Conservation (phyloP, 2,329 filamentous ascomycete genomes). For the Botrytis hyacinthi region DNA sequence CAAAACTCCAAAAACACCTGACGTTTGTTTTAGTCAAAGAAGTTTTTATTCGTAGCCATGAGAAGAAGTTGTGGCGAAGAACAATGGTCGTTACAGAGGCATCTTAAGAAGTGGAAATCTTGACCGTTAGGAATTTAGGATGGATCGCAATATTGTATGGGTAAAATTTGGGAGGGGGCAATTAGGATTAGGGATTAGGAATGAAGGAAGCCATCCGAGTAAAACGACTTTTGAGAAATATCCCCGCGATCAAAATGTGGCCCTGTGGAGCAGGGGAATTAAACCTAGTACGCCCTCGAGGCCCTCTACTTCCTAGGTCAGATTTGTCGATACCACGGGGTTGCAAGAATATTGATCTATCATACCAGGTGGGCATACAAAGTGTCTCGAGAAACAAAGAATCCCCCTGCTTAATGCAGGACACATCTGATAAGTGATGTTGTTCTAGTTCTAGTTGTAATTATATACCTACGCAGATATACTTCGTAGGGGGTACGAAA, state of each 20-base stretch:
- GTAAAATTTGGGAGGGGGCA: background rate
- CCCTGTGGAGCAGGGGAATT: background rate
- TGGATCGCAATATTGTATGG: background rate
- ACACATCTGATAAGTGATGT: background rate
- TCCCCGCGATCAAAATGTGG: constrained; percentile 10
- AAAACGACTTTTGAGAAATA: constrained; percentile 12
- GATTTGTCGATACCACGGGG: constrained; percentile 1
- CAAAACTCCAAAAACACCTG: constrained; percentile 10
- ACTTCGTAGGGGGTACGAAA: background rate
- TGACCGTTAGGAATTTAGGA: constrained; percentile 2
- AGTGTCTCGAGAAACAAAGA: background rate
- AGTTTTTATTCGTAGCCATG: background rate
- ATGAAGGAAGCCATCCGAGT: background rate
- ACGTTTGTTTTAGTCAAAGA: constrained; percentile 10
- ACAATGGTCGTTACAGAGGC: background rate
- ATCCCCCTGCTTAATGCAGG: background rate
- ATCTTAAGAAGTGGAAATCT: background rate
- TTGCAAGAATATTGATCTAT: constrained; percentile 9
- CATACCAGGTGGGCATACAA: background rate
- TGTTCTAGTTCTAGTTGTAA: background rate
- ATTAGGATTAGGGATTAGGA: background rate
- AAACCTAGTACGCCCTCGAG: background rate
- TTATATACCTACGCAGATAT: background rate
- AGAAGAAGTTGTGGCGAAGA: background rate
- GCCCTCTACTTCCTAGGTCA: background rate